Conservation (phyloP, 495 filamentous ascomycete species). For the Friedmanniomyces simplex region DNA sequence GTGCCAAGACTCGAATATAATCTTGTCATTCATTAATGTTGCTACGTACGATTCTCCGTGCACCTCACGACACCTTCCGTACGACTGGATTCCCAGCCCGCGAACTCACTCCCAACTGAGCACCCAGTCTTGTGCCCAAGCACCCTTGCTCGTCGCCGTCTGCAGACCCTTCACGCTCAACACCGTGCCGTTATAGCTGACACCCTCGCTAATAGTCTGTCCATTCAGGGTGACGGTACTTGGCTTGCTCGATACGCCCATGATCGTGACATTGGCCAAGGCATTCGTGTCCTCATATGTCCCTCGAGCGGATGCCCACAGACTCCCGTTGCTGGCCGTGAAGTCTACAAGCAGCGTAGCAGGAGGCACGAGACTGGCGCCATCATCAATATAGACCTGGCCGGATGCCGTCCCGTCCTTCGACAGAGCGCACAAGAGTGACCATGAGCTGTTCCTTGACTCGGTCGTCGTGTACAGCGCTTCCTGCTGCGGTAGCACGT, state of each 20-base stretch:
- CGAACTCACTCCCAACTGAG: conserved; percentile 19
- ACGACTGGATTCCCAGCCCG: too few species aligned
- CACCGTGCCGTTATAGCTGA: conserved; percentile 17
- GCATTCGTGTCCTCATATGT: conserved; percentile 20
- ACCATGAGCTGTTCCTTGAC: conserved; percentile 17
- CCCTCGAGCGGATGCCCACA: conserved; percentile 20
- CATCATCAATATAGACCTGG: conserved; percentile 26
- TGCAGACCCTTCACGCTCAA: conserved; percentile 21
- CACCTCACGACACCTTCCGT: too few species aligned
- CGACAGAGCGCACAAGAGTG: conserved; percentile 17
- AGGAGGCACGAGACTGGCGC: conserved; percentile 33
- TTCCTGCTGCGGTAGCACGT: conserved; percentile 57
- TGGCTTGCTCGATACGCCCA: conserved; percentile 19
- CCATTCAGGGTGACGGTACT: conserved; percentile 23
- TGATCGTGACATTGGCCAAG: conserved; percentile 25
- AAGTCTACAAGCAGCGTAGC: conserved; percentile 33
- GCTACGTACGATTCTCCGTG: too few species aligned
- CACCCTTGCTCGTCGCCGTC: conserved; percentile 15
- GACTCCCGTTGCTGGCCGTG: conserved; percentile 14
- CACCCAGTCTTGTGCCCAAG: conserved; percentile 24
- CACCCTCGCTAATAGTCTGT: conserved; percentile 6
- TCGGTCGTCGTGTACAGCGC: conserved; percentile 20
- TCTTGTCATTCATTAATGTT: too few species aligned
- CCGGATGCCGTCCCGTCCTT: conserved; percentile 16
- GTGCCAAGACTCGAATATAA: too few species aligned